Evolutionary conservation across 2,329 filamentous ascomycete genomes (phyloP).

Genomic region (Trichothecium roseum): DNA sequence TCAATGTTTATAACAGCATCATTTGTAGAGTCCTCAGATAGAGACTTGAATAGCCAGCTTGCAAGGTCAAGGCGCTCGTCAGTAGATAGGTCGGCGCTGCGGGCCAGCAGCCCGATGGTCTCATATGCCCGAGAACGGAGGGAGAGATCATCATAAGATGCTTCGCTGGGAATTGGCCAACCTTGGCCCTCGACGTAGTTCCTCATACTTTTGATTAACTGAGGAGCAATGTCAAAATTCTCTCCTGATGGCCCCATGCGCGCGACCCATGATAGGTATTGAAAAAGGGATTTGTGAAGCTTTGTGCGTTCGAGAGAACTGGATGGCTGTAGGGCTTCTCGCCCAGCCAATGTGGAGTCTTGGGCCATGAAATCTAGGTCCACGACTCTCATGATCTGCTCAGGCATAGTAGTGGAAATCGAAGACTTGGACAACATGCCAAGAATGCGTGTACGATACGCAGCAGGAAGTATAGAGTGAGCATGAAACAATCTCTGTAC

Average conservation of each 20-base stretch:
- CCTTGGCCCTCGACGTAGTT: slow-evolving; percentile 71
- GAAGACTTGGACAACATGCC: slow-evolving; percentile 67
- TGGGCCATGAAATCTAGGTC: slow-evolving; percentile 42
- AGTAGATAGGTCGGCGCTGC: slow-evolving; percentile 47
- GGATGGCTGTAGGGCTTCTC: slow-evolving; percentile 20
- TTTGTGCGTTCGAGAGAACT: slow-evolving; percentile 67
- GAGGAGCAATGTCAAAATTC: slow-evolving; percentile 56
- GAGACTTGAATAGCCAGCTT: slow-evolving; percentile 71
- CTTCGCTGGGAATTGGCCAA: slow-evolving; percentile 60
- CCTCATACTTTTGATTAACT: slow-evolving; percentile 57
- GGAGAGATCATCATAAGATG: slow-evolving; percentile 47
- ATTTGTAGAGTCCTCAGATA: slow-evolving; percentile 67
- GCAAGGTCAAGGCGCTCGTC: slow-evolving; percentile 44
- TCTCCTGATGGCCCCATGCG: slow-evolving; percentile 52
- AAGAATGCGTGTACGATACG: slow-evolving; percentile 70
- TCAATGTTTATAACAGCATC: slow-evolving; percentile 82
- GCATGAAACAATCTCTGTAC: slow-evolving; percentile 59
- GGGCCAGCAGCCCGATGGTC: slow-evolving; percentile 73
- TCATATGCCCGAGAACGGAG: slow-evolving; percentile 80
- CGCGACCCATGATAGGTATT: slow-evolving; percentile 80
- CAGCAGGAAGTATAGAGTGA: slow-evolving; percentile 62
- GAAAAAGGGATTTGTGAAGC: slow-evolving; percentile 72
- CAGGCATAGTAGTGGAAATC: slow-evolving; percentile 58
- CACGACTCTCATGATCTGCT: slow-evolving; percentile 60
- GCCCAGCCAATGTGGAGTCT: too few relatives aligned